Base-by-base conservation (phyloP, 1,139 yeast species). In the Ogataea hybrid region DNA sequence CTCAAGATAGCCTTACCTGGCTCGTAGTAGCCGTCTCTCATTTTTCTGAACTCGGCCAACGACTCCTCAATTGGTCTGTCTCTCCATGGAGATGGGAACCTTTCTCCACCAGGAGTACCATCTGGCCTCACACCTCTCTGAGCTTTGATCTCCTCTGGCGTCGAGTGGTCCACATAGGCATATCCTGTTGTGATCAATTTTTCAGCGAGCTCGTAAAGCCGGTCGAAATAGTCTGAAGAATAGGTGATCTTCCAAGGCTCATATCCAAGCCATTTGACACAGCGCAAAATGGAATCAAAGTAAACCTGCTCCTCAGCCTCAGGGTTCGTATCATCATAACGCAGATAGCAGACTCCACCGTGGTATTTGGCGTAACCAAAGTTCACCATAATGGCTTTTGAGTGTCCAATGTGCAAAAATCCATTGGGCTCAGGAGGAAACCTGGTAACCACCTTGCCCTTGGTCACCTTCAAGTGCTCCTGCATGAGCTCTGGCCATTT, bases 391-490 rank as follows among this genome's bases (percentile, higher is more conserved):
- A 92, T 92, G 39, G 98, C 98, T 69, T 94, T 94, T 37, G 96
- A 85, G 63, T 92, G 99, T 35, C 99, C 99, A 65, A 92, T 92
- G 63, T 92, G 98, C 60, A 92, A 75, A 60, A 81, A 92, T 44
- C 98, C 98, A 63, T 90, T 90, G 39, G 98, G 98, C 68, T 92
- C 98, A 6, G 98, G 98, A 25, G 99, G 99, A 71, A 92, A 92
- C 62, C 99, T 80, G 1, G 98, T 94, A 58, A 76, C 81, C 16
- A 92, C 97, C 57, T 77, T 73, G 34, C 97, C 96, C 25, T 77
- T 73, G 30, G 96, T 88, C 49, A 78, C 79, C 43, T 74, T 77
- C 55, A 88, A 71, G 63, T 92, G 98, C 50, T 78, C 84, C 52
- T 74, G 73, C 84, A 87, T 82, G 41, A 86, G 71, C 60, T 87